These are phyloP conservation scores for Tylopilus balloui DNA, from an alignment of 768 basidiomycete genomes.

Conservation along the genomic window DNA sequence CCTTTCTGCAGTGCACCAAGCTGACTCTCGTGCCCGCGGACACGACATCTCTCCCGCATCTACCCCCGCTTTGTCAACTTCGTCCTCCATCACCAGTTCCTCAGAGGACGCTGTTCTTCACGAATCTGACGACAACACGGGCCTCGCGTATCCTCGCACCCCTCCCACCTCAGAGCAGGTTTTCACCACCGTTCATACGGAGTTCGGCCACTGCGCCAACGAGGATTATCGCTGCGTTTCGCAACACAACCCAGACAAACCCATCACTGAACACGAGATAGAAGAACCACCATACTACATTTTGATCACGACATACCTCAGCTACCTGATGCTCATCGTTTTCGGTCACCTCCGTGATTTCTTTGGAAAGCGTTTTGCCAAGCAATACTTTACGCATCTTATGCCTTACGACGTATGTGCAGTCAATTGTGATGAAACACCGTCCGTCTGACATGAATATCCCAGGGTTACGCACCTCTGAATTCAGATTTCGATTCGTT, in stretches of 20 bases:
- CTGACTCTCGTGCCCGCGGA: slow-evolving; percentile 63
- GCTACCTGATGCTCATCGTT: slow-evolving; percentile 87
- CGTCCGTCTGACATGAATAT: not conserved
- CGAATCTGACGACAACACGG: slow-evolving; percentile 52
- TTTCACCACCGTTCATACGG: slow-evolving; percentile 76
- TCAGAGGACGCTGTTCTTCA: slow-evolving; percentile 65
- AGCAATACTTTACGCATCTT: slow-evolving; percentile 71
- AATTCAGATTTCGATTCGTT: slow-evolving; percentile 99
- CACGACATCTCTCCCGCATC: slow-evolving; percentile 48
- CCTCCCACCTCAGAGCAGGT: slow-evolving; percentile 80
- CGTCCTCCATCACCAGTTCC: slow-evolving; percentile 64
- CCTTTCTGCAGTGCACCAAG: slow-evolving; percentile 55
- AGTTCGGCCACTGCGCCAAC: slow-evolving; percentile 89
- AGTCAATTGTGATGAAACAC: not conserved
- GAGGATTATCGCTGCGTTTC: slow-evolving; percentile 68
- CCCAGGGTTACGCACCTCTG: slow-evolving; percentile 92
- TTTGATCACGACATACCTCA: slow-evolving; percentile 86
- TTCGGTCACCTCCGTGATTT: slow-evolving; percentile 95
- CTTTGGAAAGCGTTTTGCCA: slow-evolving; percentile 77
- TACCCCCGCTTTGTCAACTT: slow-evolving; percentile 70
- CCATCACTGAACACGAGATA: slow-evolving; percentile 53
- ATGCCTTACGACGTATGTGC: slow-evolving; percentile 77
- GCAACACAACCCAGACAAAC: slow-evolving; percentile 45
- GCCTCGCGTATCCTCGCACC: slow-evolving; percentile 54
- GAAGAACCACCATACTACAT: slow-evolving; percentile 93